Evolutionary conservation across 768 basidiomycete genomes (phyloP), one percentile per base, ranked within the genome.

Genomic region (Pleurotus tuber-regium): DNA sequence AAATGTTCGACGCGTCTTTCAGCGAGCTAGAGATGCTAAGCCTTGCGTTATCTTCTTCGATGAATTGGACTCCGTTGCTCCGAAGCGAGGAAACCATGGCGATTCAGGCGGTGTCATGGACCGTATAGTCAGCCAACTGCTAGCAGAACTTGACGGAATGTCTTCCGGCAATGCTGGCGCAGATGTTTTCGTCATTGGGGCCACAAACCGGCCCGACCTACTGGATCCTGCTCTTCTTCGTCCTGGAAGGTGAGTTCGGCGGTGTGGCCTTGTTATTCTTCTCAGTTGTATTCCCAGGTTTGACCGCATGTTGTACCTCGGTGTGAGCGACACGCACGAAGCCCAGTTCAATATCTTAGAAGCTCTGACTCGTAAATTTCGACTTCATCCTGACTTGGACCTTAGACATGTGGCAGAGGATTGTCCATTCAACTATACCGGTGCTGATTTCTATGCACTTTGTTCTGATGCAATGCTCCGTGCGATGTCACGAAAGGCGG

Each of bases 21-120:
- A 95, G 63, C 82, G 84, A 10, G 95, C 95, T 23, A 72, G 91
- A 47, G 93, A 95, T 70, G 95, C 95, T 1, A 84, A 83, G 48
- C 95, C 95, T 6, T 98, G 95, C 66, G 88, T 97, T 40, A 89
- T 98, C 43, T 98, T 98, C 67, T 97, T 98, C 67, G 95, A 98
- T 66, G 95, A 98, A 66, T 75, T 98, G 23, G 95, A 98, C 66
- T 92, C 89, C 1, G 85, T 98, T 23, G 95, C 95, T 30, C 95
- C 95, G 0, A 94, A 95, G 65, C 79, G 95, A 57, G 95, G 95
- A 14, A 91, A 92, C 59, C 92, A 94, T 60, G 95, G 95, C 0
- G 95, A 98, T 64, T 95, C 93, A 28, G 95, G 94, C 19, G 95
- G 95, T 9, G 95, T 98, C 12, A 98, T 98, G 94, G 95, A 98